Percentiles rank a stretch among this genome's conserved stretches.
These are phyloP conservation scores for Sclerotinia nivalis DNA, from an alignment of 2,329 filamentous ascomycete species.

Conservation along the genomic window DNA sequence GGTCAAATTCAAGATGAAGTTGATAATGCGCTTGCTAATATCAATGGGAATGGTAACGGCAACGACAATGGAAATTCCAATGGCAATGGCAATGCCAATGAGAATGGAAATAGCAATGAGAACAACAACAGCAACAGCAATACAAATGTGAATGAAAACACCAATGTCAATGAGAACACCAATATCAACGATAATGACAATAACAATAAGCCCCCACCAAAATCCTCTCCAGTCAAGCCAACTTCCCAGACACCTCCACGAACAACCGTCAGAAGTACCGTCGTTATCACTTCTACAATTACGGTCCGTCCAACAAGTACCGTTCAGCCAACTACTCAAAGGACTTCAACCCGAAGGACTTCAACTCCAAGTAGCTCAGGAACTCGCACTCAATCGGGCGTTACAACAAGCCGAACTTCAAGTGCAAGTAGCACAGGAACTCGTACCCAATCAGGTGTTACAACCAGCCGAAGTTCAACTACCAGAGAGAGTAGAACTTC, in stretches of 20 bases:
- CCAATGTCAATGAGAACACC: background rate
- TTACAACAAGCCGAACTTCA: background rate
- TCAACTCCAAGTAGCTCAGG: background rate
- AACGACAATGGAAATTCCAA: background rate
- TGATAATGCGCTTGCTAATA: conserved; percentile 1
- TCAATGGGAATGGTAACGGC: background rate
- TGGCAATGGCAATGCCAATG: background rate
- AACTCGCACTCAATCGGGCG: background rate
- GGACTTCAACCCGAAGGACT: too few species aligned
- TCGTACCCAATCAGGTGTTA: background rate
- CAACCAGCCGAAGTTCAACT: background rate
- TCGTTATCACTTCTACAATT: background rate
- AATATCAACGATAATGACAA: background rate
- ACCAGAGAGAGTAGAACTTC: background rate
- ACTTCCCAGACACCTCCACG: background rate
- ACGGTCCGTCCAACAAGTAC: background rate
- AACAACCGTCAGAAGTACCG: background rate
- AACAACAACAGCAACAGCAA: conserved; percentile 2
- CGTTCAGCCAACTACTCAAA: background rate
- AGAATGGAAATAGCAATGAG: background rate
- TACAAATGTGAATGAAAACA: conserved; percentile 12
- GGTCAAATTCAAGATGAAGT: conserved; percentile 3
- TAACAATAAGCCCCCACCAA: background rate
- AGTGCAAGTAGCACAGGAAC: background rate
- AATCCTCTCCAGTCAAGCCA: background rate